These are phyloP conservation scores for Orbilia oligospora DNA, from an alignment of 2,329 filamentous ascomycete species.

Conservation along the genomic window DNA sequence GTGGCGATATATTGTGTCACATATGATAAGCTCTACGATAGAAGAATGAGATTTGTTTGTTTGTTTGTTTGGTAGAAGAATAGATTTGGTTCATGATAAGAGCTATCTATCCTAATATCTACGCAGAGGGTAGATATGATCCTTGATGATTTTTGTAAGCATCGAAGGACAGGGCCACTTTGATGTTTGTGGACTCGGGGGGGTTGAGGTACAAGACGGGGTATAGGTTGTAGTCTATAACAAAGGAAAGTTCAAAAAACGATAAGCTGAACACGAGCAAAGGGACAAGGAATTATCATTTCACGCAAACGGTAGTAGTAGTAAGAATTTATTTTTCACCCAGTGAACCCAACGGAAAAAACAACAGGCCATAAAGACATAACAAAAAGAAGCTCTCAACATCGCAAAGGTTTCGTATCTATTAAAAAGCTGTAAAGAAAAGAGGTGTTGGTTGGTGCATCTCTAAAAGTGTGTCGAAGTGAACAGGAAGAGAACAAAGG, in stretches of 20 bases:
- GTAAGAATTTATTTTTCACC: constrained; percentile 39
- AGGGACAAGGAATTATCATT: constrained; percentile 26
- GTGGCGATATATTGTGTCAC: not conserved
- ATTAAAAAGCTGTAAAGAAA: constrained; percentile 59
- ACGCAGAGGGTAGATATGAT: constrained; percentile 23
- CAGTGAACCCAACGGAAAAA: constrained; percentile 37
- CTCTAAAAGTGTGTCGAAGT: constrained; percentile 19
- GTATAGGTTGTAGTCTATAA: constrained; percentile 31
- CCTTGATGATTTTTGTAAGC: constrained; percentile 9
- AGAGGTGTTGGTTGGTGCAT: constrained; percentile 18
- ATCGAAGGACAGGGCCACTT: constrained; percentile 14
- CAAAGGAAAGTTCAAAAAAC: constrained; percentile 12
- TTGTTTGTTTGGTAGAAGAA: constrained; percentile 13
- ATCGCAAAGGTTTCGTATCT: constrained; percentile 49
- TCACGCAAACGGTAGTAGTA: constrained; percentile 31
- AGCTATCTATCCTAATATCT: constrained; percentile 29
- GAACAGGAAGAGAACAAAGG: constrained; percentile 5
- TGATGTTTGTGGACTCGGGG: constrained; percentile 4
- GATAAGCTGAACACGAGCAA: constrained; percentile 15
- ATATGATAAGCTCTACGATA: constrained; percentile 5
- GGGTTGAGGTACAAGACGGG: constrained; percentile 19
- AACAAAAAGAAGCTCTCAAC: constrained; percentile 33
- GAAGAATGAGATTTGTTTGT: not conserved
- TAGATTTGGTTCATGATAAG: constrained; percentile 22
- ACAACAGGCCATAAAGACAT: constrained; percentile 16